Conservation (phyloP, 2,329 filamentous ascomycete genomes). For the Aspergillus sp. region DNA sequence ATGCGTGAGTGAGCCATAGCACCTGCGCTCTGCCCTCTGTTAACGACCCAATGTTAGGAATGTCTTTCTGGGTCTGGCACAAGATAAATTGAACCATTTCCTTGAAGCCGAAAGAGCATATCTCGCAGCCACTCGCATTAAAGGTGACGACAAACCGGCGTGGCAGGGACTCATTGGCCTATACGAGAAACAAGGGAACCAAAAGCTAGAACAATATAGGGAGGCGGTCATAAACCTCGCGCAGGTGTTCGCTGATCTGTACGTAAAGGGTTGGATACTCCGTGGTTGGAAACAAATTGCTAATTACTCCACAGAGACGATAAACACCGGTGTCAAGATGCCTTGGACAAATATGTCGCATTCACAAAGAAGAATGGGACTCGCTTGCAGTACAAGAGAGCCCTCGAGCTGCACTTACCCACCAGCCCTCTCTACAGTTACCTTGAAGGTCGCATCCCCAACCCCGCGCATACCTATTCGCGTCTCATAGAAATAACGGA, state of each 20-base stretch:
- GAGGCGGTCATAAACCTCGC: conserved; percentile 71
- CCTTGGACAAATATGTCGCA: conserved; percentile 76
- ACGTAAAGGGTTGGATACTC: conserved; percentile 30
- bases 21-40: not conserved
- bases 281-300: not conserved
- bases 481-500: conserved; percentile 82
- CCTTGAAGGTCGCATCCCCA: conserved; percentile 79
- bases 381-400: conserved; percentile 70
- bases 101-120: conserved; percentile 78
- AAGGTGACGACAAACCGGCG: conserved; percentile 74
- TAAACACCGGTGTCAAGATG: conserved; percentile 57
- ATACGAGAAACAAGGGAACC: conserved; percentile 73
- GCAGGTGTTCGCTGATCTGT: conserved; percentile 67
- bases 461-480: conserved; percentile 77
- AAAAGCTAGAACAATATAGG: conserved; percentile 72
- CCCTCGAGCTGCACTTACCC: conserved; percentile 74
- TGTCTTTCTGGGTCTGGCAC: conserved; percentile 83
- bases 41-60: conserved; percentile 51
- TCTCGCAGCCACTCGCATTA: conserved; percentile 67
- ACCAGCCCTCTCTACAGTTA: conserved; percentile 76
- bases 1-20: conserved; percentile 58
- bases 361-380: conserved; percentile 73
- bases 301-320: conserved; percentile 51
- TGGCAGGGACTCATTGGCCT: conserved; percentile 88
- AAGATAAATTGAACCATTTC: conserved; percentile 71